Base-by-base conservation (phyloP, 495 filamentous ascomycete genomes). In the Lophiostoma macrostomum region DNA sequence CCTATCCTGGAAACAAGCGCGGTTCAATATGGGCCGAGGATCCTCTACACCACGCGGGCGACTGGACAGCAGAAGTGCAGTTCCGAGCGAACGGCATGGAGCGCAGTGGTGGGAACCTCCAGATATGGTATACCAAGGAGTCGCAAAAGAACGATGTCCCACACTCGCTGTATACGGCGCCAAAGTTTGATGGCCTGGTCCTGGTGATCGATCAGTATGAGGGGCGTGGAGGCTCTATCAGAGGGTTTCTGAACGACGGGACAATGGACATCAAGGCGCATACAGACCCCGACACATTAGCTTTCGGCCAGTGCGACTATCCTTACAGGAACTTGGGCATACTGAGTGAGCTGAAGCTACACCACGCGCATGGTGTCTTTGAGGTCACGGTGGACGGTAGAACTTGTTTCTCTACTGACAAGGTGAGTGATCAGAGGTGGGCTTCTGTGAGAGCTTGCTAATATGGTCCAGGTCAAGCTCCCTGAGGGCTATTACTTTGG, bases 241-340 rank as follows among this genome's bases (percentile, higher is more conserved):
- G 93, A 51, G 93, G 87, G 18, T 97, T 97, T 74, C 71, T 98
- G 65, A 98, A 97, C 69, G 93, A 97, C 68, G 93, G 91, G 47
- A 81, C 73, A 20, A 81, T 74, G 53, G 86, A 93, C 66, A 96
- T 87, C 77, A 87, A 82, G 63, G 76, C 76, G 40, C 86, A 91
- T 64, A 78, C 81, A 53, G 84, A 78, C 60, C 82, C 95, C 3
- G 90, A 96, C 69, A 83, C 76, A 56, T 76, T 96, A 36, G 87
- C 94, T 27, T 98, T 98, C 65, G 93, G 90, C 20, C 88, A 96
- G 70, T 98, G 93, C 73, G 80, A 85, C 57, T 95, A 91, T 63
- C 61, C 81, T 27, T 98, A 96, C 74, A 86, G 93, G 44, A 98
- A 98, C 71, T 74, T 93, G 18, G 93, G 93, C 13, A 81, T 88